A percentile compares a stretch with the other conserved stretches of the same genome.
phyloP scores from a whole-genome alignment of 192 early-diverging fungal species.

The Gamsiella multidivaricata region DNA sequence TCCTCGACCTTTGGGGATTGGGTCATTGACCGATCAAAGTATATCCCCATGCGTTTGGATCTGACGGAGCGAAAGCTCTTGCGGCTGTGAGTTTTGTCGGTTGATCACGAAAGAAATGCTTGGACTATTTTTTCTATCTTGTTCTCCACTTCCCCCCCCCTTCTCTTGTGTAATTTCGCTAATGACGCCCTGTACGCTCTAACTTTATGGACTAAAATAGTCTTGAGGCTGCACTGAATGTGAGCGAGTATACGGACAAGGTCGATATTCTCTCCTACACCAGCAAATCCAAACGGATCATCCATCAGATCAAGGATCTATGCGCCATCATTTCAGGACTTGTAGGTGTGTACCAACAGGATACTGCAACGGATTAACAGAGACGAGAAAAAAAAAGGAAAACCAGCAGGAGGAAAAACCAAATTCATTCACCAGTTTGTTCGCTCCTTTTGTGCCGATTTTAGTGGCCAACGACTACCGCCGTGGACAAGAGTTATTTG shows the following conservation, averaged over 20 bases:
- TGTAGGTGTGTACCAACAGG: conserved; percentile 60
- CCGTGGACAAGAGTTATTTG: conserved; percentile 82
- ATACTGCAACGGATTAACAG: neutral
- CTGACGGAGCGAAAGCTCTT: conserved; percentile 92
- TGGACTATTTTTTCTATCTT: neutral
- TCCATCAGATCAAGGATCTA: conserved; percentile 95
- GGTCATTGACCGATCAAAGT: conserved; percentile 89
- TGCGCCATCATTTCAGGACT: conserved; percentile 95
- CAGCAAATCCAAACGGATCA: conserved; percentile 89
- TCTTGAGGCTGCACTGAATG: conserved; percentile 93
- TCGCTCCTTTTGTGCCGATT: neutral
- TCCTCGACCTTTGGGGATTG: conserved; percentile 78
- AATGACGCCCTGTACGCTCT: conserved; percentile 1
- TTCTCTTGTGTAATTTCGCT: neutral
- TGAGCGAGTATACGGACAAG: conserved; percentile 69
- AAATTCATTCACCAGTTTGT: no score
- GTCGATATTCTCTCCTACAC: conserved; percentile 77
- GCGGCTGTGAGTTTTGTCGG: conserved; percentile 69
- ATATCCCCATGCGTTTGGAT: conserved; percentile 92
- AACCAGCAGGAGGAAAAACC: no score
- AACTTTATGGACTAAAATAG: conserved; percentile 40
- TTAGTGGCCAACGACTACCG: conserved; percentile 80
- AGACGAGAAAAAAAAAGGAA: neutral
- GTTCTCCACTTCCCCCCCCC: neutral
- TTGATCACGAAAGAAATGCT: conserved; percentile 4